A percentile compares a stretch with the other conserved stretches of the same genome.
Conservation (phyloP, 1,284 basidiomycete species). For the Meripilus lineatus region DNA sequence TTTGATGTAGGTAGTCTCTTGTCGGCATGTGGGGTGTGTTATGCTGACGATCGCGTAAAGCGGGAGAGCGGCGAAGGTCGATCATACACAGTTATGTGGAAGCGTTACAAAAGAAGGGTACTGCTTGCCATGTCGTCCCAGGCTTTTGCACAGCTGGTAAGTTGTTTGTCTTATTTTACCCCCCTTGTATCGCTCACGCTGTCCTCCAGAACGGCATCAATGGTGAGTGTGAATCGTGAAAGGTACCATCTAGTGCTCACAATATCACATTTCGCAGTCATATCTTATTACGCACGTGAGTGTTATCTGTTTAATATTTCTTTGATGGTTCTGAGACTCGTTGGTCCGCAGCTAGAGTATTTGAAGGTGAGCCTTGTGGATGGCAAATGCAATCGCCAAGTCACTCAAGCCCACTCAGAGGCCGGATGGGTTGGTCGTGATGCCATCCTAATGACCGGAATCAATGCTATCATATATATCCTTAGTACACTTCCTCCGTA, state of each 20-base stretch:
- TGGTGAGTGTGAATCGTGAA: too few species aligned
- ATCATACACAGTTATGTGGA: slow-evolving; percentile 85
- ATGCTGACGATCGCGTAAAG: slow-evolving; percentile 28
- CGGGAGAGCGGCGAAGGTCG: slow-evolving; percentile 76
- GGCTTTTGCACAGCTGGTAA: slow-evolving; percentile 89
- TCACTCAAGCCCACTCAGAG: slow-evolving; percentile 41
- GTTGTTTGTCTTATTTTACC: slow-evolving; percentile 21
- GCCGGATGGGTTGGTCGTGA: slow-evolving; percentile 98
- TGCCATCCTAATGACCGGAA: slow-evolving; percentile 96
- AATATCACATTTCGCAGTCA: slow-evolving; percentile 47
- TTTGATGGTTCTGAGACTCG: slow-evolving; percentile 7
- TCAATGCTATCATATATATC: slow-evolving; percentile 87
- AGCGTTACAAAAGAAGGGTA: slow-evolving; percentile 82
- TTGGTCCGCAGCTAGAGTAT: slow-evolving; percentile 58
- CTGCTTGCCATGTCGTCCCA: slow-evolving; percentile 97
- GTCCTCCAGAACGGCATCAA: slow-evolving; percentile 79
- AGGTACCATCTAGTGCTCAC: background rate
- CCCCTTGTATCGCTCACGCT: slow-evolving; percentile 9
- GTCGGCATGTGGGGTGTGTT: background rate
- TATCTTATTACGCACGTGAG: slow-evolving; percentile 92
- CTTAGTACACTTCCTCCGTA: slow-evolving; percentile 80
- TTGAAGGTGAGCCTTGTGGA: slow-evolving; percentile 58
- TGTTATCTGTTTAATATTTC: slow-evolving; percentile 15
- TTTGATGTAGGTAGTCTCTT: slow-evolving; percentile 55
- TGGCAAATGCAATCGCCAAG: background rate